These are phyloP conservation scores for Thoreauomyces humboldtii DNA, from an alignment of 192 early-diverging fungal species.

Conservation along the genomic window DNA sequence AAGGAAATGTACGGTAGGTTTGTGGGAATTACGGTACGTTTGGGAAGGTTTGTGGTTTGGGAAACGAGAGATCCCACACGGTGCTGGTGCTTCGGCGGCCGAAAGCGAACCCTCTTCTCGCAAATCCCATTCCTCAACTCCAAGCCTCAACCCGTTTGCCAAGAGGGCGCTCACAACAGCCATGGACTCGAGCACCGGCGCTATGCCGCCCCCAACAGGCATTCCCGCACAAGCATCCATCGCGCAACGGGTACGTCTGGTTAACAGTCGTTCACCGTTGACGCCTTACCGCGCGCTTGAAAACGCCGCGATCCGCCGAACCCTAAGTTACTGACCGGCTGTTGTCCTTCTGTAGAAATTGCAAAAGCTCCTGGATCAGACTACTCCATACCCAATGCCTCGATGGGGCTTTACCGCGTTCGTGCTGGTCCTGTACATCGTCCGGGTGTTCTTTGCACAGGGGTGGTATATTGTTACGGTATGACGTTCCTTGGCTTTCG, in stretches of 20 bases:
- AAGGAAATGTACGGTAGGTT: no score
- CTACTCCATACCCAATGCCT: constrained; percentile 69
- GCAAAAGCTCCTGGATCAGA: constrained; percentile 78
- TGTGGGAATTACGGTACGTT: no score
- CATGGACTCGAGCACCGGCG: neutral
- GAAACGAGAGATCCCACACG: no score
- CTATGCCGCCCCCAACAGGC: constrained; percentile 21
- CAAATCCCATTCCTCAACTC: no score
- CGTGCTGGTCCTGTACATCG: constrained; percentile 63
- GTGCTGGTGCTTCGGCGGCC: no score
- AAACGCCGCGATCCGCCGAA: neutral
- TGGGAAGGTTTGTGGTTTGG: no score
- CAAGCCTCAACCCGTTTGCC: no score
- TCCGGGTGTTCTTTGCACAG: constrained; percentile 76
- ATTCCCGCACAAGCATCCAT: constrained; percentile 17
- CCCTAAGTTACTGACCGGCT: neutral
- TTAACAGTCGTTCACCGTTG: neutral
- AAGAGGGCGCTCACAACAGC: no score
- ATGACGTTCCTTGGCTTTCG: constrained; percentile 3
- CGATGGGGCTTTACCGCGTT: constrained; percentile 74
- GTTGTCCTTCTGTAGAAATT: constrained; percentile 52
- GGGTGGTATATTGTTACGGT: constrained; percentile 95
- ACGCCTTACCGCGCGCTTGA: neutral
- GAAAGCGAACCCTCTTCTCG: no score
- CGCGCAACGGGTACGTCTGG: constrained; percentile 7